phyloP scores from a whole-genome alignment of 257 asterid species.

The Cordia subcordata region DNA sequence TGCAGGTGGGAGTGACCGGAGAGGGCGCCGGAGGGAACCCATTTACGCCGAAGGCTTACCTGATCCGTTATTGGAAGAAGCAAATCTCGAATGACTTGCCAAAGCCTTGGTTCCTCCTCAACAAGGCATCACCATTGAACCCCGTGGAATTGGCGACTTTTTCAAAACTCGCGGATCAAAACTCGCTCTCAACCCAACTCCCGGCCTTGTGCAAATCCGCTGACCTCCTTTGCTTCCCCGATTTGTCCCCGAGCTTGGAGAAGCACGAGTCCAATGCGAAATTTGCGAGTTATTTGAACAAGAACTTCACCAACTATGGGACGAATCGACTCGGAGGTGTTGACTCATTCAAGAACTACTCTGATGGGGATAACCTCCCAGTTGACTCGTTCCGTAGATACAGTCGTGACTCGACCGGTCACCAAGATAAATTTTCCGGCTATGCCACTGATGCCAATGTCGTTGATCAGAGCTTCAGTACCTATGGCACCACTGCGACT shows the following conservation, averaged over 20 bases:
- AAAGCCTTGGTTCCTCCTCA: conserved; percentile 25
- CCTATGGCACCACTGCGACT: conserved; percentile 46
- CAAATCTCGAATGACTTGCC: conserved; percentile 27
- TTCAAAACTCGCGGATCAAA: conserved; percentile 45
- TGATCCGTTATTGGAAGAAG: conserved; percentile 30
- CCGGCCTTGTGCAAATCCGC: conserved; percentile 62
- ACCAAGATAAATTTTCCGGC: conserved; percentile 32
- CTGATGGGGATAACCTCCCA: conserved; percentile 32
- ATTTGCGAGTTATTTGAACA: conserved; percentile 29
- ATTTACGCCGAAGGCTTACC: conserved; percentile 24
- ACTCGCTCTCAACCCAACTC: conserved; percentile 51
- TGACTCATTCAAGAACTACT: conserved; percentile 53
- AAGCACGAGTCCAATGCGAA: conserved; percentile 44
- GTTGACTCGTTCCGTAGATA: conserved; percentile 49
- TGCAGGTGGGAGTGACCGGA: conserved; percentile 18
- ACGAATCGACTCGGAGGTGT: conserved; percentile 36
- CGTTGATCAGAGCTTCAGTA: conserved; percentile 56
- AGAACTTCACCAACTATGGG: conserved; percentile 80
- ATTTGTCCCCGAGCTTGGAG: conserved; percentile 44
- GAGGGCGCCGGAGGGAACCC: conserved; percentile 19
- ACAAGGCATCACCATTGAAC: conserved; percentile 25
- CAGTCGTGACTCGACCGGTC: conserved; percentile 54
- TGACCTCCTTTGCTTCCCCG: conserved; percentile 60
- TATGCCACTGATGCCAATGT: conserved; percentile 52
- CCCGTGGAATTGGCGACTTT: conserved; percentile 25